Base-by-base conservation (phyloP, 805 yeast species). In the Candida schatavii region DNA sequence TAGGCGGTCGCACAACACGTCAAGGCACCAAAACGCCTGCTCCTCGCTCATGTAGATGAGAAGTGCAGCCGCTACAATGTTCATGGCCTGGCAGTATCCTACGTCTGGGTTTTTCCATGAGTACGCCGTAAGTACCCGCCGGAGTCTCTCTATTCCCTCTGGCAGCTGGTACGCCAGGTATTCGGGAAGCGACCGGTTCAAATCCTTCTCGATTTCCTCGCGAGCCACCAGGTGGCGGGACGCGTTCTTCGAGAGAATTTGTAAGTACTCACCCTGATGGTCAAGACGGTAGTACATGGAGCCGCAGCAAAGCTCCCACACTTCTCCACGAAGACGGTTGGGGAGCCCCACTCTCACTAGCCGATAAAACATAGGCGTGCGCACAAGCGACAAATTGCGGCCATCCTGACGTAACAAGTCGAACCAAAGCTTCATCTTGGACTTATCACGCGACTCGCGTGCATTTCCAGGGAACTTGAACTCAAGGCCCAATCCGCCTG, bases 31-130 rank as follows among this genome's bases (percentile, higher is more conserved):
- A 57, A 88, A 93, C 0, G 97, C 98, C 62, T 93, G 98, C 50
- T 91, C 99, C 61, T 93, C 99, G 6, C 95, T 85, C 85, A 88
- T 89, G 59, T 81, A 85, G 30, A 85, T 85, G 39, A 86, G 64
- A 40, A 86, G 61, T 0, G 88, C 90, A 1, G 95, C 95, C 2
- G 79, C 81, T 6, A 86, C 89, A 39, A 93, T 93, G 59, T 93
- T 93, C 99, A 95, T 93, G 1, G 98, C 99, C 62, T 93, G 99
- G 60, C 99, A 93, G 61, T 93, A 93, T 0, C 99, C 99, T 20
- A 93, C 88, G 32, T 91, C 96, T 0, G 96, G 97, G 59, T 90
- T 89, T 49, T 85, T 87, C 97, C 98, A 93, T 0, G 97, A 87
- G 56, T 90, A 93, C 0, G 97, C 97, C 0, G 95, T 85, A 44